Conservation (phyloP, 306 rosid genomes). For the Quercus alba region DNA sequence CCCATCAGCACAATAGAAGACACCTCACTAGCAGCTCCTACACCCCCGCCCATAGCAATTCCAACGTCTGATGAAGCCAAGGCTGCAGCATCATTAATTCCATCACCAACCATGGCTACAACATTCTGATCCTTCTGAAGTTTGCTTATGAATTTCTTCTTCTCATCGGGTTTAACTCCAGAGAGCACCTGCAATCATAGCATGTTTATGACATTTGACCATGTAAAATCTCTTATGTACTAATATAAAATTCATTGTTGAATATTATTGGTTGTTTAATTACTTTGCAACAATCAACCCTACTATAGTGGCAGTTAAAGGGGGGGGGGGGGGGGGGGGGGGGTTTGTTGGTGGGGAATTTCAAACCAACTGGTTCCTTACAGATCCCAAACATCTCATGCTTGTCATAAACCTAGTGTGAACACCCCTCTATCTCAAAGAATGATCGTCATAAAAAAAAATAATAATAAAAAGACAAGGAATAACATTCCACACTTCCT, state of each 20-base stretch:
- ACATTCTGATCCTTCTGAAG: conserved; percentile 62
- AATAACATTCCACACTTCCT: no score
- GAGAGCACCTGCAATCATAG: conserved; percentile 63
- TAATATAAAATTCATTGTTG: background rate
- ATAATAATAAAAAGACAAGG: no score
- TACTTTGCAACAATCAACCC: background rate
- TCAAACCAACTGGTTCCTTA: conserved; percentile 1
- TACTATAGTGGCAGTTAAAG: background rate
- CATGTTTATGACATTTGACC: background rate
- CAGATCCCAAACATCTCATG: background rate
- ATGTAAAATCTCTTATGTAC: background rate
- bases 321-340: background rate
- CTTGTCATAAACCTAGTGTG: conserved; percentile 1
- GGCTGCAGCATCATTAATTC: conserved; percentile 98
- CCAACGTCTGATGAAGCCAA: conserved; percentile 86
- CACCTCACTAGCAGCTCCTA: conserved; percentile 98
- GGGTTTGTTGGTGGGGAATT: background rate
- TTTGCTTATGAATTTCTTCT: conserved; percentile 63
- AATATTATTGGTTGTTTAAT: background rate
- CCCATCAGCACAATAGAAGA: conserved; percentile 91
- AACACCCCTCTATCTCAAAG: background rate
- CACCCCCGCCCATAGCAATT: conserved; percentile 95
- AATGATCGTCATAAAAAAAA: no score
- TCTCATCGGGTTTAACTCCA: conserved; percentile 81
- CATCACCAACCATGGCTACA: conserved; percentile 98